phyloP scores from a whole-genome alignment of 192 early-diverging fungal species.

The Umbelopsis sp. region DNA sequence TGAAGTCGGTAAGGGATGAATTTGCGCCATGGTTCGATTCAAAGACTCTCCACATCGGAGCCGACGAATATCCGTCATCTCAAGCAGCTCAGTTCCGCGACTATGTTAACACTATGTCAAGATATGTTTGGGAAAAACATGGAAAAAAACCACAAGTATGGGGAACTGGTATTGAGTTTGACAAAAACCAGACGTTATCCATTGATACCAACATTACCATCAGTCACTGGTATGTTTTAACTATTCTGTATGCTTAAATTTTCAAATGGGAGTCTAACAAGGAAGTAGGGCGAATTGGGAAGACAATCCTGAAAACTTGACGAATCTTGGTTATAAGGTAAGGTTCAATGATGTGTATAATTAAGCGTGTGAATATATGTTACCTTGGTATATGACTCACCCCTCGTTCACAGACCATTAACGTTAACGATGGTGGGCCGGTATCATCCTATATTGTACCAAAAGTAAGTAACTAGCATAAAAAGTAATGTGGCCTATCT shows the following conservation, averaged over 20 bases:
- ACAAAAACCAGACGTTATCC: conserved; percentile 22
- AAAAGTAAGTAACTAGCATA: not conserved
- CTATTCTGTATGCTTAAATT: conserved; percentile 35
- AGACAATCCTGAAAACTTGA: conserved; percentile 21
- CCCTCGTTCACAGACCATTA: conserved; percentile 18
- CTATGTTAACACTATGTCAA: conserved; percentile 32
- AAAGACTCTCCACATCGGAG: conserved; percentile 43
- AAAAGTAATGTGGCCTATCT: not conserved
- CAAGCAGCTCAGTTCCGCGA: conserved; percentile 45
- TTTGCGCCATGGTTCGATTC: conserved; percentile 50
- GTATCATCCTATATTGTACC: conserved; percentile 43
- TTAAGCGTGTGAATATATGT: no score
- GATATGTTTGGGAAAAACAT: conserved; percentile 21
- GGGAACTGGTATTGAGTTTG: conserved; percentile 46
- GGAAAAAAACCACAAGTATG: conserved; percentile 48
- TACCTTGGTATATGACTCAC: no score
- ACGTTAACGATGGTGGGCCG: conserved; percentile 40
- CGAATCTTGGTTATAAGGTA: conserved; percentile 38
- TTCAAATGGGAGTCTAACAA: conserved; percentile 25
- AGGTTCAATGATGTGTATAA: not conserved
- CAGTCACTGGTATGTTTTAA: conserved; percentile 20
- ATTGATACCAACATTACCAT: conserved; percentile 43
- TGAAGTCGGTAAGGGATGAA: conserved; percentile 44
- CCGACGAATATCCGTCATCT: conserved; percentile 45
- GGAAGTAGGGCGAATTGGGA: conserved; percentile 2